A percentile compares a stretch with the other conserved stretches of the same genome.
These are phyloP conservation scores for Iris pallida DNA, from an alignment of 116 monocot species.

Conservation along the genomic window DNA sequence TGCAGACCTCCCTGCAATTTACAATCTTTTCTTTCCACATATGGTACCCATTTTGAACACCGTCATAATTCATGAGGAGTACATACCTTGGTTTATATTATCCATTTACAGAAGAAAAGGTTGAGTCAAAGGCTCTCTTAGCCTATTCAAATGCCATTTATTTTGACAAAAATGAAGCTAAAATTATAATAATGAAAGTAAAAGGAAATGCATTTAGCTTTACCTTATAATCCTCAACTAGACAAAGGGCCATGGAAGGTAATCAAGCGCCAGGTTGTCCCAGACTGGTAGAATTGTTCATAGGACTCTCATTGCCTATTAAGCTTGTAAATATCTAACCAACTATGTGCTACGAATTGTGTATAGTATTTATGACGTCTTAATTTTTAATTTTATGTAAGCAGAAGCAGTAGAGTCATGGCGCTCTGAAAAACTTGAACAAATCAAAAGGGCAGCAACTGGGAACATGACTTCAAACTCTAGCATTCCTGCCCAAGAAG, in stretches of 20 bases:
- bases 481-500: constrained; percentile 31
- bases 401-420: constrained; percentile 70
- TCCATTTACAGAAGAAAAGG: too few species aligned
- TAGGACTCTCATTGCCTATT: neutral
- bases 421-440: constrained; percentile 59
- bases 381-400: neutral
- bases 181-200: too few species aligned
- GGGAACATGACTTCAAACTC: constrained; percentile 27
- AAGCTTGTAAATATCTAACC: neutral
- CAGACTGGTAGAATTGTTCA: neutral
- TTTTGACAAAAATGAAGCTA: too few species aligned
- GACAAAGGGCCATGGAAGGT: neutral
- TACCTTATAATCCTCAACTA: neutral
- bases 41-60: too few species aligned
- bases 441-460: constrained; percentile 24
- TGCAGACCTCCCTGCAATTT: too few species aligned
- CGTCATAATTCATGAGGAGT: too few species aligned
- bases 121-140: too few species aligned
- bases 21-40: too few species aligned
- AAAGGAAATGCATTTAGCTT: neutral
- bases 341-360: neutral
- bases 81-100: too few species aligned
- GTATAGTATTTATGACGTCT: neutral
- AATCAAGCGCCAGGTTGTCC: neutral
- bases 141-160: too few species aligned